Percentiles rank a stretch among this genome's conserved stretches.
phyloP scores from a whole-genome alignment of 306 rosid genomes.

The Vachellia collinsii region DNA sequence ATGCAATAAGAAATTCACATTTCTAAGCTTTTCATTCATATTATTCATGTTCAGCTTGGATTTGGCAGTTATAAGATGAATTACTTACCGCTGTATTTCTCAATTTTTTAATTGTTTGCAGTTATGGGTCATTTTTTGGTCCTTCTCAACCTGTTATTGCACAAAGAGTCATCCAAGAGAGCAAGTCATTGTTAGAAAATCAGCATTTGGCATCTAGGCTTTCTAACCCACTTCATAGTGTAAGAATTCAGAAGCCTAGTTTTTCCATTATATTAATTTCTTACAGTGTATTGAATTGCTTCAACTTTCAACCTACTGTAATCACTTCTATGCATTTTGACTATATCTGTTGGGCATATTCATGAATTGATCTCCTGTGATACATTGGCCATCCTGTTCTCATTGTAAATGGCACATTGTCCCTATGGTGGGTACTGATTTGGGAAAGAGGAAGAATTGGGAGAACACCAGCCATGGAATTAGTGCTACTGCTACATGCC shows the following conservation, averaged over 20 bases:
- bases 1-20: neutral
- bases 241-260: slow-evolving; percentile 41
- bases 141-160: slow-evolving; percentile 86
- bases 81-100: slow-evolving; percentile 29
- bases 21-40: slow-evolving; percentile 11
- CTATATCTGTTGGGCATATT: slow-evolving; percentile 12
- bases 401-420: neutral
- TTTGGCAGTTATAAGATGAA: slow-evolving; percentile 5
- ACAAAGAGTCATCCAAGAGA: slow-evolving; percentile 90
- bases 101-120: slow-evolving; percentile 45
- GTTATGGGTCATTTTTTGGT: slow-evolving; percentile 93
- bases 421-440: neutral
- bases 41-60: slow-evolving; percentile 3
- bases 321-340: slow-evolving; percentile 12
- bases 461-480: neutral
- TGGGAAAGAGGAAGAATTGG: slow-evolving; percentile 2
- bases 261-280: slow-evolving; percentile 21
- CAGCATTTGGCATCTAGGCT: slow-evolving; percentile 63
- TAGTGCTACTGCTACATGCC: neutral
- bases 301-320: slow-evolving; percentile 3
- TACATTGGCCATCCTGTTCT: slow-evolving; percentile 2
- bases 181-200: slow-evolving; percentile 81
- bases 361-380: neutral
- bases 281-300: neutral
- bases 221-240: slow-evolving; percentile 53